These are phyloP conservation scores for Nakaseomyces glabratus DNA, from an alignment of 1,139 yeast genomes.

Conservation along the genomic window DNA sequence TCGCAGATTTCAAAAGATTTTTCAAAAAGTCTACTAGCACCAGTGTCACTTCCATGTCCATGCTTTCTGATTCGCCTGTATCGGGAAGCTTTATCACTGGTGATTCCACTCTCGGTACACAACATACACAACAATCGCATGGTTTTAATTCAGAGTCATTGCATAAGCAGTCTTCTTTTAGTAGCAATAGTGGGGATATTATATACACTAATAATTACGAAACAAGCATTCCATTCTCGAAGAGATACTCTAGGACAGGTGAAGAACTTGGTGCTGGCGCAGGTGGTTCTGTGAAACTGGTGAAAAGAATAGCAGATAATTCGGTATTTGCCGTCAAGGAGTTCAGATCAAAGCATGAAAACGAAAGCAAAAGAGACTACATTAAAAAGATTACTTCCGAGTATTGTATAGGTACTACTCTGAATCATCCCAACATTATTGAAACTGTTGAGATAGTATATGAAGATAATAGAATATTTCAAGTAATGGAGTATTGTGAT, in stretches of 20 bases:
- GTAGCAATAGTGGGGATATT: slow-evolving; percentile 23
- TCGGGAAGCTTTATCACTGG: slow-evolving; percentile 11
- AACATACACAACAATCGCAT: slow-evolving; percentile 15
- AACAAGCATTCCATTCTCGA: slow-evolving; percentile 45
- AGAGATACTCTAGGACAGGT: slow-evolving; percentile 73
- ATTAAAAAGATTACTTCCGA: slow-evolving; percentile 93
- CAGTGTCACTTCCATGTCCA: slow-evolving; percentile 10
- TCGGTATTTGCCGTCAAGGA: slow-evolving; percentile 86
- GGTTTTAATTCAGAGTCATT: slow-evolving; percentile 14
- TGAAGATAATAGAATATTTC: slow-evolving; percentile 78
- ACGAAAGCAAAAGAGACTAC: slow-evolving; percentile 76
- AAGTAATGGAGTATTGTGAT: slow-evolving; percentile 94
- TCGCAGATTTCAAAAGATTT: slow-evolving; percentile 59
- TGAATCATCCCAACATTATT: slow-evolving; percentile 83
- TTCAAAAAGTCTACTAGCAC: slow-evolving; percentile 39
- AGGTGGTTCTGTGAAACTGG: slow-evolving; percentile 82
- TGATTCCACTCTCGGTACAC: slow-evolving; percentile 6
- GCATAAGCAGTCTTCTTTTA: slow-evolving; percentile 15
- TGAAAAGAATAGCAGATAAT: slow-evolving; percentile 59
- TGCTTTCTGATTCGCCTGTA: slow-evolving; percentile 20
- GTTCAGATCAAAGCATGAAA: slow-evolving; percentile 67
- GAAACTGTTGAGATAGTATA: slow-evolving; percentile 87
- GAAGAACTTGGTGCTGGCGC: slow-evolving; percentile 93
- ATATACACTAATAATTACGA: slow-evolving; percentile 29
- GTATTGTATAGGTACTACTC: slow-evolving; percentile 86